Base-by-base conservation (phyloP, 805 yeast species). In the Saturnispora besseyi region DNA sequence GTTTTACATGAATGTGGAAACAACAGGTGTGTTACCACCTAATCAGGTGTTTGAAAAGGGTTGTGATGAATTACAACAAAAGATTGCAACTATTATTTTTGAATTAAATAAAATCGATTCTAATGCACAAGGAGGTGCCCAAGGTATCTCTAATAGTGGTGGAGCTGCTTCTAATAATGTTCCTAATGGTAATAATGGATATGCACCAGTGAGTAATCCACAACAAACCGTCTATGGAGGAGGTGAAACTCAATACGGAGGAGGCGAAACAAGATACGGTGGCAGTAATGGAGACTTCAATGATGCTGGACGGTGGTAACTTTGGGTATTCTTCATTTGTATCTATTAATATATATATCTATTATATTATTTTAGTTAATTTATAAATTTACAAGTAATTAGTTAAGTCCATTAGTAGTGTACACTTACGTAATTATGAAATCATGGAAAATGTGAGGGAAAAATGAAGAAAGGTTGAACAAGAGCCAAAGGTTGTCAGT, bases 1-100 rank as follows among this genome's bases (percentile, higher is more conserved):
- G 56, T 93, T 82, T 60, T 93, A 93, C 66, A 70, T 91, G 62
- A 91, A 87, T 57, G 86, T 95, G 9, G 99, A 93, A 67, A 87
- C 97, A 1, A 85, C 90, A 12, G 99, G 99, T 3, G 80, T 83
- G 45, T 77, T 93, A 52, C 79, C 86, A 49, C 95, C 96, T 1
- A 86, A 89, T 61, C 95, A 87, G 57, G 96, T 93, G 29, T 87
- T 93, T 22, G 69, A 81, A 46, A 81, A 90, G 59, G 90, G 96
- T 44, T 81, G 95, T 57, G 82, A 78, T 48, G 89, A 89, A 31
- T 70, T 93, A 59, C 96, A 89, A 65, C 82, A 82, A 68, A 93
- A 93, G 68, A 79, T 93, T 44, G 99, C 97, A 11, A 86, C 87
- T 52, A 82, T 93, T 51, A 78, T 86, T 51, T 77, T 82, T 66